Evolutionary conservation across 768 basidiomycete genomes (phyloP).

Genomic region (Brasilioporus rufonigricans): DNA sequence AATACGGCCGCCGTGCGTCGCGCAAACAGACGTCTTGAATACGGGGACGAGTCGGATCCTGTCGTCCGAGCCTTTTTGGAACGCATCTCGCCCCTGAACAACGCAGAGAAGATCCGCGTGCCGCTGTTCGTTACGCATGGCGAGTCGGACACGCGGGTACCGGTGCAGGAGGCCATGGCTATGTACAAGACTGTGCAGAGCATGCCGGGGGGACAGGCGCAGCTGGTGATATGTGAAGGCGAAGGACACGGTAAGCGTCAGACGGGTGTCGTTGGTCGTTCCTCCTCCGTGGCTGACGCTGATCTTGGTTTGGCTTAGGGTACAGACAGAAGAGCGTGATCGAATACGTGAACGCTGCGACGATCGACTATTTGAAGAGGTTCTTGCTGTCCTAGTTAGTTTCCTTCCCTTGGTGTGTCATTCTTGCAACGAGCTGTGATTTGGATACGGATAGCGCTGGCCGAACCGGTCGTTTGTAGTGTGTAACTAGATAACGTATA

Average conservation of each 20-base stretch:
- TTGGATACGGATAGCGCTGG: neutral
- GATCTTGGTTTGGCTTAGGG: constrained; percentile 21
- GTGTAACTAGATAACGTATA: neutral
- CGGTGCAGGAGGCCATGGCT: constrained; percentile 37
- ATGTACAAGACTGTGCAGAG: constrained; percentile 36
- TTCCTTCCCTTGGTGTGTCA: neutral
- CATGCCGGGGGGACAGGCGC: constrained; percentile 26
- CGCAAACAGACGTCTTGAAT: constrained; percentile 36
- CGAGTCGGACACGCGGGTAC: constrained; percentile 39
- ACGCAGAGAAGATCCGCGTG: constrained; percentile 34
- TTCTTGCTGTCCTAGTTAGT: constrained; percentile 26
- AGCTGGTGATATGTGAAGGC: constrained; percentile 39
- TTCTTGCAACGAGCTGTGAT: neutral
- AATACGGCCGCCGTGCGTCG: constrained; percentile 39
- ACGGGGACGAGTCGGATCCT: constrained; percentile 41
- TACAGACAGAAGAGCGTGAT: constrained; percentile 45
- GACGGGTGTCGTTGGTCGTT: neutral
- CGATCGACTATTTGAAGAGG: constrained; percentile 37
- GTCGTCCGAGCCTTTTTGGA: constrained; percentile 37
- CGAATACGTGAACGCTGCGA: constrained; percentile 40
- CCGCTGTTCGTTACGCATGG: constrained; percentile 43
- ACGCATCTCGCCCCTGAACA: constrained; percentile 39
- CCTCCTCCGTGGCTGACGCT: constrained; percentile 1
- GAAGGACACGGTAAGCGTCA: constrained; percentile 40
- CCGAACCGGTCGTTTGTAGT: constrained; percentile 2